Evolutionary conservation across 139 green algal species (phyloP).

Genomic region (Diplosphaera chodatii): DNA sequence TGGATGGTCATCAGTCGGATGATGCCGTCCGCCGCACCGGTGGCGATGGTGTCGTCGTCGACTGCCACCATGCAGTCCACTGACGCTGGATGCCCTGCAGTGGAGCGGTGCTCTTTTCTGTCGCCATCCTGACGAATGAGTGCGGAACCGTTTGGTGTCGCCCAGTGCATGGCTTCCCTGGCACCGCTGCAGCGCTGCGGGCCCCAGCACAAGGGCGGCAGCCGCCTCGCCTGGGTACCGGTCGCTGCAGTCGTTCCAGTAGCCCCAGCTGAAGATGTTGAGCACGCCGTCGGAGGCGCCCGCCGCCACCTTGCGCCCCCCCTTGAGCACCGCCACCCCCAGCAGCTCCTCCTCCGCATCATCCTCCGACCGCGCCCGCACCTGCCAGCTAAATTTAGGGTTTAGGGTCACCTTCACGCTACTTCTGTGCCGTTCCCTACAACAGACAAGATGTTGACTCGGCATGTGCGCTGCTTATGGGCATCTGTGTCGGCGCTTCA

Average conservation of each 20-base stretch:
- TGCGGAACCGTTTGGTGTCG: no score
- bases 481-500: no score
- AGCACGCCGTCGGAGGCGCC: conserved; percentile 52
- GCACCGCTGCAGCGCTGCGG: no score
- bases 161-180: no score
- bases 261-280: conserved; percentile 82
- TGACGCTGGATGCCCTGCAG: conserved; percentile 64
- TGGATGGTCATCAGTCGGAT: conserved; percentile 75
- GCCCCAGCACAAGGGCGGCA: no score
- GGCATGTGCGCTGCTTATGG: no score
- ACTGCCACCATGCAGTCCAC: conserved; percentile 74
- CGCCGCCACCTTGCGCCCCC: conserved; percentile 57
- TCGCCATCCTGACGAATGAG: no score
- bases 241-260: conserved; percentile 83
- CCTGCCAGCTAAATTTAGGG: conserved; percentile 14
- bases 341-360: conserved; percentile 91
- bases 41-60: conserved; percentile 85
- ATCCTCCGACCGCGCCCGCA: conserved; percentile 57
- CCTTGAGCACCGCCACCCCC: conserved; percentile 60
- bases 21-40: conserved; percentile 76
- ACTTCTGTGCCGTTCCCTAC: no score
- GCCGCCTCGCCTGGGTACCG: conserved; percentile 59
- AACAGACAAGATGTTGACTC: no score
- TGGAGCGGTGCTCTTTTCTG: not conserved
- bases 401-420: no score